These are phyloP conservation scores for Vitis hybrid DNA, from an alignment of 177 flowering plant species.

Conservation along the genomic window DNA sequence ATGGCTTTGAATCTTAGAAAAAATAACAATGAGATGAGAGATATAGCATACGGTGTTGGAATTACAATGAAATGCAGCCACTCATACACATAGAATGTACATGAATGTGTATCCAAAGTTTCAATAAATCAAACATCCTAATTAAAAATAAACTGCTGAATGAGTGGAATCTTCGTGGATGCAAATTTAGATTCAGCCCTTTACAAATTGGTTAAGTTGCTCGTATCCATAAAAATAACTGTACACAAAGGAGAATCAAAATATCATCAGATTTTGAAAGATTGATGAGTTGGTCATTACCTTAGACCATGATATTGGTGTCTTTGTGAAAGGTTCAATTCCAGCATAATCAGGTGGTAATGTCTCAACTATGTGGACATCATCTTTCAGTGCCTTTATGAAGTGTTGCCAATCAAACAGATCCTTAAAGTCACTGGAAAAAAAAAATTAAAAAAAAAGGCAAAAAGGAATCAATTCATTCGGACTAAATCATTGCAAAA, in stretches of 20 bases:
- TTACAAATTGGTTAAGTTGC: neutral
- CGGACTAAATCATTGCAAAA: neutral
- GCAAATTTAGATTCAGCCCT: neutral
- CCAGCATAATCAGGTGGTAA: constrained; percentile 69
- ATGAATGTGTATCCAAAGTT: neutral
- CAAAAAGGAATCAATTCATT: neutral
- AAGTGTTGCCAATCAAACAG: constrained; percentile 93
- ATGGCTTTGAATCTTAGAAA: neutral
- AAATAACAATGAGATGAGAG: neutral
- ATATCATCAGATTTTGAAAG: neutral
- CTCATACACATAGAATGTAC: neutral
- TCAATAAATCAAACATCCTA: too few relatives aligned
- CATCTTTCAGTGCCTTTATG: constrained; percentile 80
- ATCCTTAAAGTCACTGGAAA: constrained; percentile 95
- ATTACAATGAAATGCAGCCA: neutral
- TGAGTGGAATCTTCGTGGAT: neutral
- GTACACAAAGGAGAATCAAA: neutral
- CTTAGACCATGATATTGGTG: constrained; percentile 99
- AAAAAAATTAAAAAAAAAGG: neutral
- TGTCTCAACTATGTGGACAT: constrained; percentile 75
- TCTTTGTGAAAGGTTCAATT: constrained; percentile 75
- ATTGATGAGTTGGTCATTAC: constrained; percentile 26
- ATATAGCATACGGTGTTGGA: neutral
- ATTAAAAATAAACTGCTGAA: neutral
- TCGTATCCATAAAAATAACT: neutral